Base-by-base conservation (phyloP, 2,329 filamentous ascomycete genomes). In the Pestalotiopsis sp. region DNA sequence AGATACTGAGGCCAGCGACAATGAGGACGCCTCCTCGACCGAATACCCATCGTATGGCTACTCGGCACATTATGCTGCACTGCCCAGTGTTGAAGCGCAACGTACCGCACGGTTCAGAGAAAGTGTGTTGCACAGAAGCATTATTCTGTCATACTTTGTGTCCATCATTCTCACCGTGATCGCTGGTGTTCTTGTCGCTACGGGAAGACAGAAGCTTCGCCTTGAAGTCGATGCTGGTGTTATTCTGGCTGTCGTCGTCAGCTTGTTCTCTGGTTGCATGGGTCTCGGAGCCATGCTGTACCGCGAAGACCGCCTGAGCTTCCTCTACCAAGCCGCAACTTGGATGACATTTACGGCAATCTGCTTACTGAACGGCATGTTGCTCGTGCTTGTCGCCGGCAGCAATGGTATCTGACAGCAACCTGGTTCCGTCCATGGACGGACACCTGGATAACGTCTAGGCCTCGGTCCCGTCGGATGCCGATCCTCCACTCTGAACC, bases 191-290 rank as follows among this genome's bases (percentile, higher is more conserved):
- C 86, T 96, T 49, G 88, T 92, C 39, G 81, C 84, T 14, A 93
- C 93, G 1, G 92, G 92, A 9, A 85, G 88, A 61, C 90, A 89
- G 76, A 91, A 88, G 77, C 84, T 91, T 72, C 84, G 87, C 4
- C 84, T 89, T n/a, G 89, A 93, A 77, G 93, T 95, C 3, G 92
- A 95, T 74, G 88, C 88, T 0, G 77, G 90, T 9, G 91, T 93
- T 2, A 85, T 92, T 1, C 83, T 93, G 56, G 92, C 92, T 11
- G 89, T 92, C 17, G 85, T 92, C 39, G 84, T 88, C 38, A 92
- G 90, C 71, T 77, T 94, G 56, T 85, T 90, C 69, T 90, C 90
- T 73, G 88, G 88, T 0, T 87, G 89, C 61, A 82, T 86, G 13
- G 91, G 86, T 1, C 82, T 93, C 6, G 88, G 86, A 41, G 85